Evolutionary conservation across 768 basidiomycete genomes (phyloP), one percentile per base, ranked within the genome.

Genomic region (Antrodiella citrinella): DNA sequence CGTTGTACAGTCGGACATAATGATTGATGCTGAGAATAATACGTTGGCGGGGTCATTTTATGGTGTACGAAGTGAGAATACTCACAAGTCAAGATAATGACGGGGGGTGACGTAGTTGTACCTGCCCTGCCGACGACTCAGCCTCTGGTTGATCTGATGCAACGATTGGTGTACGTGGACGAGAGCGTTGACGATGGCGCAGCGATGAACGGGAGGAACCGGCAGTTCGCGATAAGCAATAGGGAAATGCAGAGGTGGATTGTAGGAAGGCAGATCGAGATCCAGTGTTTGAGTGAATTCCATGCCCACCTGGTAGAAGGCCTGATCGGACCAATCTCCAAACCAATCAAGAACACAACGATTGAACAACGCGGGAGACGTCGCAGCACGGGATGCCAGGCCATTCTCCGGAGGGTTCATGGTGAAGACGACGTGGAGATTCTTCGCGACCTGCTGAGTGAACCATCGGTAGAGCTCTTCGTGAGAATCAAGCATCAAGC

Each of bases 291-390:
- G 80, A 1, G 95, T 98, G 67, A 99, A 95, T 67, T 98, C 96
- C 75, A 88, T 82, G 40, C 90, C 96, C 53, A 99, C 96, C 73
- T 98, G 96, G 64, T 88, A 98, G 69, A 98, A 89, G 0, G 96
- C 94, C 63, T 97, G 94, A 59, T 96, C 92, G 13, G 94, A 92
- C 96, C 96, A 99, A 64, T 97, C 94, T 22, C 96, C 96, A 59
- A 98, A 98, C 96, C 96, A 99, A 67, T 99, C 95, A 51, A 99
- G 75, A 5, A 99, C 96, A 65, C 96, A 99, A 71, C 96, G 86
- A 71, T 99, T 99, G 82, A 95, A 95, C 59, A 98, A 72, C 15
- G 96, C 96, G 5, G 96, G 96, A 1, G 96, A 99, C 0, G 96
- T 97, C 2, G 95, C 96, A 10, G 93, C 96, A 44, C 93, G 80